These are phyloP conservation scores for Serendipita vermifera DNA, from an alignment of 768 basidiomycete species.

Conservation along the genomic window DNA sequence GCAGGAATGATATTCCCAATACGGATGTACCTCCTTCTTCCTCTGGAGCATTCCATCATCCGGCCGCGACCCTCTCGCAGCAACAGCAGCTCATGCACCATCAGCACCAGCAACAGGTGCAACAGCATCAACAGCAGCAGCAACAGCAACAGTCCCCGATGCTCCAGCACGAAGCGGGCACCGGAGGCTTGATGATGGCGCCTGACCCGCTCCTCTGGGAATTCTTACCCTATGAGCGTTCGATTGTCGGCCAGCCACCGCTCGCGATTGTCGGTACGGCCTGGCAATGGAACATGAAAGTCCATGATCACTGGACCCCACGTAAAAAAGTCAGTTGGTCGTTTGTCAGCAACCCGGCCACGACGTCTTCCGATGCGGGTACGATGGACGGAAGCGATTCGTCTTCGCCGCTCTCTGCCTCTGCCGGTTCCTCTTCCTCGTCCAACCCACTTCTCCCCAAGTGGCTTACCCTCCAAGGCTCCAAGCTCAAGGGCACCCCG, in stretches of 20 bases:
- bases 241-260: slow-evolving; percentile 3
- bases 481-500: slow-evolving; percentile 4
- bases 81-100: neutral
- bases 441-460: neutral
- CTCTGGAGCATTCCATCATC: neutral
- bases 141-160: neutral
- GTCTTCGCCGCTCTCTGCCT: neutral
- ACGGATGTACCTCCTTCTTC: neutral
- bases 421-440: neutral
- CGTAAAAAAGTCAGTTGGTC: neutral
- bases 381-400: neutral
- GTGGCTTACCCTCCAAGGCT: slow-evolving; percentile 4
- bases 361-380: neutral
- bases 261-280: slow-evolving; percentile 7
- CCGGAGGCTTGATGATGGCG: neutral
- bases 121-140: neutral
- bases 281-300: slow-evolving; percentile 9
- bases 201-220: neutral
- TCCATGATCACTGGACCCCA: slow-evolving; percentile 6
- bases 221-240: slow-evolving; percentile 6
- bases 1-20: neutral
- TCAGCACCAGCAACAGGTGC: neutral
- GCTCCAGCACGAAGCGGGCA: neutral
- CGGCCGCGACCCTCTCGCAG: neutral
- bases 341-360: neutral